Evolutionary conservation across 306 rosid species (phyloP).

Genomic region (Acacia melanoxylon): DNA sequence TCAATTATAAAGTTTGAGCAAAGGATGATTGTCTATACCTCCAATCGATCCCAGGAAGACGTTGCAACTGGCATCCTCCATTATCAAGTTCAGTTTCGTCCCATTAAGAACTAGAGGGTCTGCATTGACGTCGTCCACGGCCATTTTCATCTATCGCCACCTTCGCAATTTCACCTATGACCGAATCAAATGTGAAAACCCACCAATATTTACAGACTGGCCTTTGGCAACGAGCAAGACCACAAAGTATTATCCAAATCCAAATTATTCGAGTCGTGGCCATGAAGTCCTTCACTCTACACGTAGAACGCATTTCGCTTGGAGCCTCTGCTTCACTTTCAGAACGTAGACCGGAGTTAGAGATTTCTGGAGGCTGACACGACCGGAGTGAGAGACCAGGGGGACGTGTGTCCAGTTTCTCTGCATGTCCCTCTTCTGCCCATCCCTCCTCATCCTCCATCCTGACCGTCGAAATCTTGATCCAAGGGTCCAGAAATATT

Average conservation of each 20-base stretch:
- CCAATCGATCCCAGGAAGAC: slow-evolving; percentile 79
- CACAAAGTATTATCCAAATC: slow-evolving; percentile 54
- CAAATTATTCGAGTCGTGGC: slow-evolving; percentile 35
- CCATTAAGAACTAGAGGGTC: slow-evolving; percentile 69
- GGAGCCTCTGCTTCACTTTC: no score
- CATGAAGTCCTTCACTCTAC: slow-evolving; percentile 40
- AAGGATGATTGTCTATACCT: slow-evolving; percentile 49
- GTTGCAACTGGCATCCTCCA: slow-evolving; percentile 59
- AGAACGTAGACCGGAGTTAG: no score
- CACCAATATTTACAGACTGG: slow-evolving; percentile 79
- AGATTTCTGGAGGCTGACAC: no score
- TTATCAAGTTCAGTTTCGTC: slow-evolving; percentile 49
- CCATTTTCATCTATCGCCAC: slow-evolving; percentile 73
- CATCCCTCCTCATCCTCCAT: no score
- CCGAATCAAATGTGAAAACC: slow-evolving; percentile 70
- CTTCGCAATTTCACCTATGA: slow-evolving; percentile 76
- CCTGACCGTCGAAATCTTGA: no score
- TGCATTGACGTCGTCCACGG: slow-evolving; percentile 71
- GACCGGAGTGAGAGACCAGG: no score
- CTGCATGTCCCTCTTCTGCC: no score
- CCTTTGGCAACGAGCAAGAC: slow-evolving; percentile 45
- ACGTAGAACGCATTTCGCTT: neutral
- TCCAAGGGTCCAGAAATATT: no score
- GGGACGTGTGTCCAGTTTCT: no score
- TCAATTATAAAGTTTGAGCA: neutral